phyloP scores from a whole-genome alignment of 768 basidiomycete species.

The Pleurotus citrinopileatus region DNA sequence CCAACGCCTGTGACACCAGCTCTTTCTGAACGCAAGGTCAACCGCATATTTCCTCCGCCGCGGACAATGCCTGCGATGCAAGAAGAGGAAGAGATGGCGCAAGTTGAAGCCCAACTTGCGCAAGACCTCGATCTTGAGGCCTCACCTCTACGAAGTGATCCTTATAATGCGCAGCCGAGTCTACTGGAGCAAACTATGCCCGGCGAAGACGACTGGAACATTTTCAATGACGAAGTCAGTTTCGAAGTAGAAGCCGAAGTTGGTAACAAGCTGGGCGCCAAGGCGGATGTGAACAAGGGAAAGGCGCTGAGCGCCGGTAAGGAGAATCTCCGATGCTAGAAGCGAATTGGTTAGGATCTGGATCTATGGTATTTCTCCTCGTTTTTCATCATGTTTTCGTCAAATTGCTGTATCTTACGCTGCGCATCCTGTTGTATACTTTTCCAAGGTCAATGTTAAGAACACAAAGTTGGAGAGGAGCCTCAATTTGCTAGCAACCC shows the following conservation, averaged over 20 bases:
- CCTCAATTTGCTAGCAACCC: too few species aligned
- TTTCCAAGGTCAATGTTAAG: neutral
- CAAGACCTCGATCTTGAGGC: slow-evolving; percentile 33
- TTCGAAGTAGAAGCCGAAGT: slow-evolving; percentile 41
- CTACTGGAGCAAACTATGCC: slow-evolving; percentile 58
- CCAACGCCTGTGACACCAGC: slow-evolving; percentile 49
- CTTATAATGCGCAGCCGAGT: slow-evolving; percentile 41
- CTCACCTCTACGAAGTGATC: slow-evolving; percentile 53
- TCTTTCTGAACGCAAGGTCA: slow-evolving; percentile 45
- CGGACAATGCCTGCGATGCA: neutral
- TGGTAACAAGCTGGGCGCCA: slow-evolving; percentile 16
- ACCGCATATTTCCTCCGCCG: slow-evolving; percentile 17
- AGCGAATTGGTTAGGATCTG: neutral
- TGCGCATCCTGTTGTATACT: neutral
- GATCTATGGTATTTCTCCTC: neutral
- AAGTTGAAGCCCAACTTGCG: slow-evolving; percentile 16
- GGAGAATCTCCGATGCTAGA: neutral
- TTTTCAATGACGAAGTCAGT: slow-evolving; percentile 46
- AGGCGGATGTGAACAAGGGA: neutral
- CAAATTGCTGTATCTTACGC: neutral
- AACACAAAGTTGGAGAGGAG: neutral
- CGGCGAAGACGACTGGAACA: slow-evolving; percentile 46
- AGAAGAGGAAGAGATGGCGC: slow-evolving; percentile 19
- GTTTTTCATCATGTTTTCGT: neutral
- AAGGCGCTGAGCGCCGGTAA: neutral